Evolutionary conservation across 768 basidiomycete genomes (phyloP), one percentile per base, ranked within the genome.

Genomic region (Tylopilus sp.): DNA sequence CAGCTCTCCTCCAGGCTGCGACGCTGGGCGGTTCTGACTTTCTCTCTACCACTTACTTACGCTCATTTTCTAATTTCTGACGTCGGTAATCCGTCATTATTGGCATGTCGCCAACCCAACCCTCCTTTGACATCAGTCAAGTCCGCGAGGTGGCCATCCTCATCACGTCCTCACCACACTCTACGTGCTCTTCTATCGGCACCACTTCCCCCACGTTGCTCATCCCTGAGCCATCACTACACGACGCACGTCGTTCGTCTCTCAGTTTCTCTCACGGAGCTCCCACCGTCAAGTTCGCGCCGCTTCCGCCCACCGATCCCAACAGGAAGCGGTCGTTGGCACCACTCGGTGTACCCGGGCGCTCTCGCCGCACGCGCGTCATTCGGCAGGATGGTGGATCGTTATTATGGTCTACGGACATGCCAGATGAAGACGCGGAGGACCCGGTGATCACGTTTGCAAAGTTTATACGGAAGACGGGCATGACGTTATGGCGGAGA

Each of bases 341-440:
- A 4, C 83, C 82, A 6, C 66, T 84, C 3, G 83, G 83, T 4
- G 76, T 81, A 53, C 75, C 81, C 28, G 80, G 76, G 17, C 68
- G 70, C 43, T 53, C 57, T 52, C 65, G 65, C 53, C 68, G 59
- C 57, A 66, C 26, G 50, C 56, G 26, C 9, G 41, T 11, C n/a
- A 41, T 52, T 25, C 51, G 51, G 15, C 63, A 64, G 47, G 64
- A 58, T 44, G 47, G 59, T 40, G 46, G 55, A 48, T 56, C 61
- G 23, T 25, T 59, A 25, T 30, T 52, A 20, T 63, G 60, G 60
- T 50, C 58, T 44, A 26, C 54, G 44, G 63, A 64, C 18, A 35
- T 55, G 36, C 60, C 58, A 26, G 67, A 68, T 31, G 68, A 69
- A 33, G 68, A 69, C 30, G 47, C 64, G 33, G 79, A 80, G 52